Percentiles rank a stretch among this genome's conserved stretches.
These are phyloP conservation scores for Pyrus bretschneideri DNA, from an alignment of 306 rosid genomes.

Conservation along the genomic window DNA sequence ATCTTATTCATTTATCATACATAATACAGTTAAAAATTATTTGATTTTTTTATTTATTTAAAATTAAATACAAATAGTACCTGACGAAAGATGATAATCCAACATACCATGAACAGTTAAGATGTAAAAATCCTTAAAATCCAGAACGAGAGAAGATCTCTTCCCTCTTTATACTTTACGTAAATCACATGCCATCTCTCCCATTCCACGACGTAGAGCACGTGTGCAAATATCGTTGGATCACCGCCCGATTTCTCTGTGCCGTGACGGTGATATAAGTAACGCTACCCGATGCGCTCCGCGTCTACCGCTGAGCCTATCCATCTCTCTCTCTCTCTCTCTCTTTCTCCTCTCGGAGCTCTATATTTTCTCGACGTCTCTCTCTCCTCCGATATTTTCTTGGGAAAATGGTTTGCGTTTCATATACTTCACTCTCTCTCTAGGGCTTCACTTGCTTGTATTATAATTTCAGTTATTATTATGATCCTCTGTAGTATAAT, in stretches of 20 bases:
- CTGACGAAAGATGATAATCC: accelerated
- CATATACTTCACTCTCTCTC: neutral
- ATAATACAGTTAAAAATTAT: too few species aligned
- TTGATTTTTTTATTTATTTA: too few species aligned
- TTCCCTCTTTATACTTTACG: neutral
- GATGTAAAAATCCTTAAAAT: too few species aligned
- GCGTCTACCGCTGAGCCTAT: neutral
- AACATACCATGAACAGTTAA: too few species aligned
- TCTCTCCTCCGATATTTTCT: conserved; percentile 14
- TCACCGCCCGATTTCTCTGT: neutral
- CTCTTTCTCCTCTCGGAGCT: conserved; percentile 13
- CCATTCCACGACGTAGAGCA: neutral
- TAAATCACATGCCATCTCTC: conserved; percentile 11
- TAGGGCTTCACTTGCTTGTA: neutral
- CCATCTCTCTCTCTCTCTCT: neutral
- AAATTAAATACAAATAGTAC: too few species aligned
- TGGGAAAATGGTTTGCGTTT: conserved; percentile 34
- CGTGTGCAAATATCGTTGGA: neutral
- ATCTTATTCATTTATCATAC: too few species aligned
- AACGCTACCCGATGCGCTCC: neutral
- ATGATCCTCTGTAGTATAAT: neutral
- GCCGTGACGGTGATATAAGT: conserved; percentile 23
- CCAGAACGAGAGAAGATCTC: too few species aligned
- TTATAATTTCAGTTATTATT: too few species aligned
- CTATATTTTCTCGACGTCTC: conserved; percentile 25